Evolutionary conservation across 768 basidiomycete species (phyloP).

Genomic region (Roridomyces roridus): DNA sequence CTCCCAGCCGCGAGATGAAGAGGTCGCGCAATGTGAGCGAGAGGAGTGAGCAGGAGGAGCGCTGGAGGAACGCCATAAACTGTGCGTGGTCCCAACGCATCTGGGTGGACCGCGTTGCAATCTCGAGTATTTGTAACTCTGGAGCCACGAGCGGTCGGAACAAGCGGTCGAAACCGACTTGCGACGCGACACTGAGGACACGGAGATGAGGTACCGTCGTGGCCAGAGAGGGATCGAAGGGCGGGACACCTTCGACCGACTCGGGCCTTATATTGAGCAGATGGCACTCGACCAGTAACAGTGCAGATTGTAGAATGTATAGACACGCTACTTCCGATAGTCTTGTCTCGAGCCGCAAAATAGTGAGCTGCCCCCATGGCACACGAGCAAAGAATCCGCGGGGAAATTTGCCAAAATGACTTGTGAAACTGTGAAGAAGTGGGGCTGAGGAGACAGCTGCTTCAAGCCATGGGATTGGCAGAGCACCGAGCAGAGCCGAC

Average conservation of each 20-base stretch:
- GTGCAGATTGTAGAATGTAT: constrained; percentile 10
- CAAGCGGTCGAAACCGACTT: constrained; percentile 5
- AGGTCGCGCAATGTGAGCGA: constrained; percentile 19
- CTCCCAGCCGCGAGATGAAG: constrained; percentile 11
- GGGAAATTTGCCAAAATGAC: constrained; percentile 10
- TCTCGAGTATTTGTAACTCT: constrained; percentile 9
- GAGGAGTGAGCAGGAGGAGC: constrained; percentile 9
- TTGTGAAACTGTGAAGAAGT: constrained; percentile 12
- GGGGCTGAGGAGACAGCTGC: constrained; percentile 1
- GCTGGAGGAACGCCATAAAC: constrained; percentile 20
- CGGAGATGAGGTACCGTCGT: constrained; percentile 1
- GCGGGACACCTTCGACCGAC: constrained; percentile 1
- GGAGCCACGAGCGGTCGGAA: constrained; percentile 10
- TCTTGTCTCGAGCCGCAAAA: constrained; percentile 9
- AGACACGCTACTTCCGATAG: constrained; percentile 14
- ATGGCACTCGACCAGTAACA: constrained; percentile 16
- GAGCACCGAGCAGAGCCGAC: constrained; percentile 11
- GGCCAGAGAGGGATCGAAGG: constrained; percentile 6
- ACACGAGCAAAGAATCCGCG: neutral
- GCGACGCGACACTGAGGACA: constrained; percentile 11
- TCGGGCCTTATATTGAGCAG: constrained; percentile 10
- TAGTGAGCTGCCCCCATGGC: constrained; percentile 15
- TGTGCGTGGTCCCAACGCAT: constrained; percentile 19
- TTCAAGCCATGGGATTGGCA: constrained; percentile 1
- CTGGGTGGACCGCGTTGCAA: constrained; percentile 16